Percentiles rank a stretch among this genome's conserved stretches.
Conservation (phyloP, 495 filamentous ascomycete genomes). For the Aspergillus leporis region DNA sequence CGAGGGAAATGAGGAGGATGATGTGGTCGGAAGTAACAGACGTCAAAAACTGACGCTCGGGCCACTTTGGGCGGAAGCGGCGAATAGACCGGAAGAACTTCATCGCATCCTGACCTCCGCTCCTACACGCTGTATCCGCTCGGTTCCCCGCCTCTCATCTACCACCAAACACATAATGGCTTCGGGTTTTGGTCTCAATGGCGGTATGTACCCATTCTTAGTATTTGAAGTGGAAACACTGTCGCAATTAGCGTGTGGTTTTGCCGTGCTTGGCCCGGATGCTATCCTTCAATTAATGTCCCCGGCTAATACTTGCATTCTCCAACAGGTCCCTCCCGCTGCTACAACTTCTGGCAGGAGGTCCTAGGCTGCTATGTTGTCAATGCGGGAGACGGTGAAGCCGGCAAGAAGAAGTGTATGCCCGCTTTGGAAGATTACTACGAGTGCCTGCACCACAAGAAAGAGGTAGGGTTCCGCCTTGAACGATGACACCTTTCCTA, state of each 20-base stretch:
- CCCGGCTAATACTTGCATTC: slow-evolving; percentile 29
- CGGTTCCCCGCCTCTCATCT: slow-evolving; percentile 27
- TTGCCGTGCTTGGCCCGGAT: slow-evolving; percentile 1
- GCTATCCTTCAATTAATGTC: slow-evolving; percentile 18
- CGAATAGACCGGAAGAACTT: slow-evolving; percentile 31
- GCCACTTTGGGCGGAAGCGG: slow-evolving; percentile 38
- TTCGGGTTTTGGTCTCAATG: slow-evolving; percentile 78
- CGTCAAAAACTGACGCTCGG: slow-evolving; percentile 36
- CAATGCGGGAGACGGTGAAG: slow-evolving; percentile 71
- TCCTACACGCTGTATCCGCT: slow-evolving; percentile 26
- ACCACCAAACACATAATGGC: slow-evolving; percentile 58
- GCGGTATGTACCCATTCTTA: slow-evolving; percentile 57
- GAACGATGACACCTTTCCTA: slow-evolving; percentile 3
- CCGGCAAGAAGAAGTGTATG: slow-evolving; percentile 85
- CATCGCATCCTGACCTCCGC: slow-evolving; percentile 34
- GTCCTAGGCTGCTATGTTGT: slow-evolving; percentile 86
- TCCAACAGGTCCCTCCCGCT: slow-evolving; percentile 75
- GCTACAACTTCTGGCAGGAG: slow-evolving; percentile 99
- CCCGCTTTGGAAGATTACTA: slow-evolving; percentile 95
- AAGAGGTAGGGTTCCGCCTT: slow-evolving; percentile 70
- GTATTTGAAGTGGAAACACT: neutral
- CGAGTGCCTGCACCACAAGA: slow-evolving; percentile 96
- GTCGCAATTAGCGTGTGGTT: slow-evolving; percentile 8
- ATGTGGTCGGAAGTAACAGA: slow-evolving; percentile 21
- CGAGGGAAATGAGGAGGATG: slow-evolving; percentile 17